Base-by-base conservation (phyloP, 2,329 filamentous ascomycete genomes). In the Tolypocladium paradoxum region DNA sequence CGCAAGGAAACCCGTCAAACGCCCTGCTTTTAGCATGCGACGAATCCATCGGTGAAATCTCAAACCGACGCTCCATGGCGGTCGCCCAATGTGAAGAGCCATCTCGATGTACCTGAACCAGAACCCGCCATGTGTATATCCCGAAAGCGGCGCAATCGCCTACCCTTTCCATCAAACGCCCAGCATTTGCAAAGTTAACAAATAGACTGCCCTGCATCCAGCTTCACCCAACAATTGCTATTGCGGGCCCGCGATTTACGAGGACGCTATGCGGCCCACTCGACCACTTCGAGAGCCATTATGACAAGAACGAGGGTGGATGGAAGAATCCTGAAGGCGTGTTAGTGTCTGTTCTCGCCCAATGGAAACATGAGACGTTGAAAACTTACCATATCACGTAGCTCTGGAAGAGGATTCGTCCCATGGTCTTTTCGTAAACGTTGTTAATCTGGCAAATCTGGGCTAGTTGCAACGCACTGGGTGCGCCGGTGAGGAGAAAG, bases 381-480 rank as follows among this genome's bases (percentile, higher is more conserved):
- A 48, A 46, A 51, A 76, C 84, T 72, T 75, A 89, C 89, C 90
- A 96, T 58, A 96, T 85, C 55, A 99, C 70, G 57, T 73, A 73
- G 72, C 92, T 96, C 75, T 96, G 92, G 75, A 97, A 96, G 50
- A 97, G 73, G 53, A 99, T 79, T 68, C 83, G 88, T 57, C 88
- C 88, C 91, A 99, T 97, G 49, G 93, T 90, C 20, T 86, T 83
- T 76, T 97, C 92, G 69, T 90, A 99, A 11, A 99, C 93, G 57
- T 87, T 87, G 70, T 99, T 99, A 73, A 97, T 88, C 77, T 97
- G 93, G 73, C 93, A 99, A 56, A 99, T 99, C 73, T 99, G 93
- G 7, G 93, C 92, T 64, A 99, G 75, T 72, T 99, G 93, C 58
- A 99, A 76, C 29, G 93, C 93, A 57, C 87, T 95, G 6, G 93